Percentiles rank a stretch among this genome's conserved stretches.
phyloP scores from a whole-genome alignment of 768 basidiomycete species.

The Vararia minispora region DNA sequence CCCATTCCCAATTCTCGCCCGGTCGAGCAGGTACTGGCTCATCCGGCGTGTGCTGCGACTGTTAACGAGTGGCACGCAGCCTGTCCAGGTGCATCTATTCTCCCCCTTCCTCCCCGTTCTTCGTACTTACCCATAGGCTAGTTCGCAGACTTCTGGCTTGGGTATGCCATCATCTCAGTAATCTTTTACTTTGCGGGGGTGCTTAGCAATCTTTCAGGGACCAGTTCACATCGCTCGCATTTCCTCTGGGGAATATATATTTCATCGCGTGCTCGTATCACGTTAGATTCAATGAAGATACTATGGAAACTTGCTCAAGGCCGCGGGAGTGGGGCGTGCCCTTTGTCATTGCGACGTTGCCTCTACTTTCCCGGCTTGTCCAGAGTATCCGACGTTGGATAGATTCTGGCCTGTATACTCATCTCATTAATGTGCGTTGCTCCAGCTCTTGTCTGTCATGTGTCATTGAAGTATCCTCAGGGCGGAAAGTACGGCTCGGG shows the following conservation, averaged over 20 bases:
- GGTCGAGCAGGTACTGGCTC: too few relatives aligned
- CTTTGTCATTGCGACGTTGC: slow-evolving; percentile 49
- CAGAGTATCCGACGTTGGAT: slow-evolving; percentile 83
- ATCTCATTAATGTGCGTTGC: slow-evolving; percentile 76
- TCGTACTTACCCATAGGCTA: too few relatives aligned
- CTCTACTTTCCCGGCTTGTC: slow-evolving; percentile 67
- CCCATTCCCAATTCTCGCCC: too few relatives aligned
- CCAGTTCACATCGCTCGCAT: slow-evolving; percentile 72
- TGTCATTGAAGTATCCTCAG: slow-evolving; percentile 29
- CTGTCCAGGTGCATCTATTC: too few relatives aligned
- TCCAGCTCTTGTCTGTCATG: not conserved
- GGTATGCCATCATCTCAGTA: too few relatives aligned
- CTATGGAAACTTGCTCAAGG: slow-evolving; percentile 34
- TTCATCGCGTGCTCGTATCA: slow-evolving; percentile 67
- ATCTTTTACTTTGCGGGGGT: too few relatives aligned
- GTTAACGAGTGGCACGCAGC: too few relatives aligned
- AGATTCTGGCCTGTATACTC: slow-evolving; percentile 64
- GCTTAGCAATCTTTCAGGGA: slow-evolving; percentile 46
- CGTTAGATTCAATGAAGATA: slow-evolving; percentile 37
- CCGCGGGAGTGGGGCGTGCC: slow-evolving; percentile 47
- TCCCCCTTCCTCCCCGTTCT: too few relatives aligned
- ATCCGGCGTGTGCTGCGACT: too few relatives aligned
- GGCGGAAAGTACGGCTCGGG: slow-evolving; percentile 76
- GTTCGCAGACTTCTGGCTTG: slow-evolving; percentile 91
- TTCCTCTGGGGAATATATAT: slow-evolving; percentile 62